Evolutionary conservation across 768 basidiomycete species (phyloP), one percentile per base, ranked within the genome.

Genomic region (Amanita fuliginea): DNA sequence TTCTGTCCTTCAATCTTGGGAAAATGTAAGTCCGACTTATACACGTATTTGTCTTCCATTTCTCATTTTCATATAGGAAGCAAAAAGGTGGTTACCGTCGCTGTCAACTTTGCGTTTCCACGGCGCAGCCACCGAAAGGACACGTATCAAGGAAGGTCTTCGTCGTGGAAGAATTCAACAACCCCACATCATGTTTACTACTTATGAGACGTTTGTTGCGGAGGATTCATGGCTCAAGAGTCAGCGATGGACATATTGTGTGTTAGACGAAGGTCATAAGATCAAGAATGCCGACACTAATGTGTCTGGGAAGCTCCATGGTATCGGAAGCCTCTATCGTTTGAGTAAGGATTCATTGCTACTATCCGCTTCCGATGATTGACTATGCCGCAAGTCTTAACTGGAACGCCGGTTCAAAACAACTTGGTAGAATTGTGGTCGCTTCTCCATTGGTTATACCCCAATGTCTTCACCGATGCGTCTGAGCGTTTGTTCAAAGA

Each of bases 381-480:
- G 19, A 47, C 30, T 48, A 10, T 5, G n/a, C 18, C 16, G 16
- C 41, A 28, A 79, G 78, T 87, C 51, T 65, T 87, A 51, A 84
- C 81, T 0, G 85, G 85, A 19, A 87, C 85, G 0, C 85, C 85
- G 0, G 71, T 87, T 0, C 84, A 86, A 56, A 82, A 82, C 54
- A 77, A 82, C 53, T 60, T 82, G 9, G 60, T 69, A 16, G 80
- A 82, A 57, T 65, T 81, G 13, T 78, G 76, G 80, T 58, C 69
- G 19, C 61, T 80, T 10, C 61, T 81, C 14, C 74, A 72, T 54
- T 80, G 73, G 73, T 65, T 82, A 14, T 76, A 74, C 55, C 79
- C 80, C 3, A 52, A 53, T 2, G 62, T 80, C 33, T 82, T 82
- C 58, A 78, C 72, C 1, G 41, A 54, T 4, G 54, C 72, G 2